These are phyloP conservation scores for Sporothrix phasma DNA, from an alignment of 2,329 filamentous ascomycete genomes.

Conservation along the genomic window DNA sequence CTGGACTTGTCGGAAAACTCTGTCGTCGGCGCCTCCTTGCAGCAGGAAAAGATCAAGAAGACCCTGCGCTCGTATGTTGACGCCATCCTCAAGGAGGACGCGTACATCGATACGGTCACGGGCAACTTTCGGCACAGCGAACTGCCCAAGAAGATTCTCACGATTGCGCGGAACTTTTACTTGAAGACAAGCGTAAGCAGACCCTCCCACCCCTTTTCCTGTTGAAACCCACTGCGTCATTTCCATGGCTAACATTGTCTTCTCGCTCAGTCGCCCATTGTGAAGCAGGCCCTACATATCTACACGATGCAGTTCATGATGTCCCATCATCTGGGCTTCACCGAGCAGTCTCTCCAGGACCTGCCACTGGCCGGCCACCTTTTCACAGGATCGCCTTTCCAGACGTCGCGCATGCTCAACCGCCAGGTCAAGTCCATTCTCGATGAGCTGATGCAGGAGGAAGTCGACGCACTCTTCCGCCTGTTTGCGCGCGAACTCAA, in stretches of 20 bases:
- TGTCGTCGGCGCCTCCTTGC: constrained; percentile 28
- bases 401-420: constrained; percentile 45
- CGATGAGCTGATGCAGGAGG: constrained; percentile 43
- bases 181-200: constrained; percentile 35
- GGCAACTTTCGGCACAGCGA: constrained; percentile 35
- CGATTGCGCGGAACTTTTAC: constrained; percentile 39
- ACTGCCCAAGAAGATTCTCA: constrained; percentile 37
- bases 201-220: not conserved
- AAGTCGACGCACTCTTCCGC: constrained; percentile 43
- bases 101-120: constrained; percentile 42
- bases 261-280: constrained; percentile 35
- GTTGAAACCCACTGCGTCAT: too few species aligned
- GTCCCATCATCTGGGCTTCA: constrained; percentile 44
- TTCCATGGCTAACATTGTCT: not conserved
- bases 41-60: constrained; percentile 37
- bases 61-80: constrained; percentile 37
- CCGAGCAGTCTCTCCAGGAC: constrained; percentile 32
- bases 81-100: constrained; percentile 37
- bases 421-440: constrained; percentile 48
- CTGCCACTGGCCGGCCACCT: constrained; percentile 35
- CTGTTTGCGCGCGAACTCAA: constrained; percentile 44
- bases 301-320: constrained; percentile 50
- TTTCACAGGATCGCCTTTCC: constrained; percentile 33
- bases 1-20: constrained; percentile 34
- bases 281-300: constrained; percentile 43